A percentile compares a stretch with the other conserved stretches of the same genome.
These are phyloP conservation scores for Arachis monticola DNA, from an alignment of 331 rosid species.

Conservation along the genomic window DNA sequence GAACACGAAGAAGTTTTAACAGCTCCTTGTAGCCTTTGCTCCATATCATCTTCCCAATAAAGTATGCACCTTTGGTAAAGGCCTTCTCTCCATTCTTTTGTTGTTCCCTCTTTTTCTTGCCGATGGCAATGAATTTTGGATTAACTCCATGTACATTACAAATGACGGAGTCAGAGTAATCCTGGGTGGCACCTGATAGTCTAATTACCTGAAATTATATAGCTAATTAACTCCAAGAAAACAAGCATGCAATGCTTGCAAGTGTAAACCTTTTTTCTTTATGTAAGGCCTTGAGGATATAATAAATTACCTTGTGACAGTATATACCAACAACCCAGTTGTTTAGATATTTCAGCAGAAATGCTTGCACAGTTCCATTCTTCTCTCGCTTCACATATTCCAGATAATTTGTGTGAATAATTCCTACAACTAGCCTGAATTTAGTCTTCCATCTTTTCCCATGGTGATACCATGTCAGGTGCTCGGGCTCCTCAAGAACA, in stretches of 20 bases:
- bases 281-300: slow-evolving; percentile 3
- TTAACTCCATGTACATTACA: slow-evolving; percentile 98
- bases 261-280: not conserved
- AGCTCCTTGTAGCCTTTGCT: slow-evolving; percentile 93
- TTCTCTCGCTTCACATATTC: slow-evolving; percentile 96
- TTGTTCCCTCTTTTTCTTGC: slow-evolving; percentile 69
- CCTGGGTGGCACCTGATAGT: slow-evolving; percentile 94
- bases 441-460: slow-evolving; percentile 94
- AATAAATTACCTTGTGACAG: slow-evolving; percentile 81
- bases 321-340: slow-evolving; percentile 86
- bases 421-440: slow-evolving; percentile 75
- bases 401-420: slow-evolving; percentile 89
- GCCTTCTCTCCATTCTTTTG: slow-evolving; percentile 57
- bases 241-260: slow-evolving; percentile 33
- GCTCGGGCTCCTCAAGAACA: slow-evolving; percentile 97
- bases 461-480: slow-evolving; percentile 93
- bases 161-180: slow-evolving; percentile 66
- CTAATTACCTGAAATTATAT: slow-evolving; percentile 74
- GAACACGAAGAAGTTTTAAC: slow-evolving; percentile 63
- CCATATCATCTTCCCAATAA: slow-evolving; percentile 96
- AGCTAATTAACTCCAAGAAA: slow-evolving; percentile 34
- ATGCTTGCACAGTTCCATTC: slow-evolving; percentile 75
- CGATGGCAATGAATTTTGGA: slow-evolving; percentile 85
- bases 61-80: slow-evolving; percentile 81
- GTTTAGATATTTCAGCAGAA: slow-evolving; percentile 68